Evolutionary conservation across 148 eudicot genomes (phyloP).

Genomic region (Agrostemma githago): DNA sequence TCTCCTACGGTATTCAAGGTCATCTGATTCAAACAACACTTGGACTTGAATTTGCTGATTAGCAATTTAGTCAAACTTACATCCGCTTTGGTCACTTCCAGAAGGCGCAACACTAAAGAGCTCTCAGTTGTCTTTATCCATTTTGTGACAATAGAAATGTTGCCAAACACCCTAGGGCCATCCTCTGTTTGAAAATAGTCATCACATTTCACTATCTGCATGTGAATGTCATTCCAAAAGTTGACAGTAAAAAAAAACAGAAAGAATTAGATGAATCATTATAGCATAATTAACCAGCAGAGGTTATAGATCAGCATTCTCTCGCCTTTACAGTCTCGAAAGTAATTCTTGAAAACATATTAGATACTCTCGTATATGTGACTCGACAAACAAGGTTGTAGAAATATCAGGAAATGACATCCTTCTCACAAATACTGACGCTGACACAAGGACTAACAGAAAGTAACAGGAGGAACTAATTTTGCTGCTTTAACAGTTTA

Average conservation of each 20-base stretch:
- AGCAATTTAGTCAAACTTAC: constrained; percentile 26
- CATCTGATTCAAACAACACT: background rate
- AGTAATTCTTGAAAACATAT: too few species aligned
- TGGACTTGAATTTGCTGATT: background rate
- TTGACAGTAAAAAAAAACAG: background rate
- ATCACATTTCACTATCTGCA: constrained; percentile 85
- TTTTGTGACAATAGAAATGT: constrained; percentile 58
- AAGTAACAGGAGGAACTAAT: too few species aligned
- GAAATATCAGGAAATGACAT: background rate
- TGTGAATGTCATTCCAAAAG: constrained; percentile 2
- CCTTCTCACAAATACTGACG: too few species aligned
- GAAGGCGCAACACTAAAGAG: constrained; percentile 61
- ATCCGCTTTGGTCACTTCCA: constrained; percentile 79
- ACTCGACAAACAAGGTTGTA: too few species aligned
- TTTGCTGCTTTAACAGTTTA: too few species aligned
- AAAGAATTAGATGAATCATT: background rate
- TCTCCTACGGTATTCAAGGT: too few species aligned
- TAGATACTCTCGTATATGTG: too few species aligned
- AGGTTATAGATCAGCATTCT: background rate
- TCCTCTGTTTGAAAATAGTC: constrained; percentile 89
- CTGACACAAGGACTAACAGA: too few species aligned
- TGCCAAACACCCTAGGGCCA: constrained; percentile 89
- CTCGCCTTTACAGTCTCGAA: too few species aligned
- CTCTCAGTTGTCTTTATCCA: constrained; percentile 49
- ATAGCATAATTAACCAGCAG: background rate